Conservation (phyloP, 805 yeast species). For the Kregervanrija delftensis region DNA sequence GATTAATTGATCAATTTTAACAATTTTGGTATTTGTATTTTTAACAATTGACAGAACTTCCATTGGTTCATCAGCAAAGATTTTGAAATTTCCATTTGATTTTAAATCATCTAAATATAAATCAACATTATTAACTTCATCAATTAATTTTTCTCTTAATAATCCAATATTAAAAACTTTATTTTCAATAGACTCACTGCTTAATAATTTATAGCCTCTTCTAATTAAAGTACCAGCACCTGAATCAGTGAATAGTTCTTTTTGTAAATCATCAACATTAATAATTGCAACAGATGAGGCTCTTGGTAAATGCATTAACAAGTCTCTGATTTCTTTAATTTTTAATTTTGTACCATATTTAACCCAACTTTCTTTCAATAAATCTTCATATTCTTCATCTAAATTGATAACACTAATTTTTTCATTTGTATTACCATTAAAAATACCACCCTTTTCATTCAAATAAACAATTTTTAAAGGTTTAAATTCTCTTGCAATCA, state of each 20-base stretch:
- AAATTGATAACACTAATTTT: constrained; percentile 84
- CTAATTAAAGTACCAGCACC: constrained; percentile 99
- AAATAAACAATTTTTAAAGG: constrained; percentile 94
- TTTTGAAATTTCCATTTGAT: constrained; percentile 43
- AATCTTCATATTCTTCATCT: constrained; percentile 90
- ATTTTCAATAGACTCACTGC: constrained; percentile 64
- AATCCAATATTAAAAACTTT: constrained; percentile 43
- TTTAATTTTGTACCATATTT: constrained; percentile 97
- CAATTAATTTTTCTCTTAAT: constrained; percentile 66
- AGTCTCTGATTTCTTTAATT: constrained; percentile 92
- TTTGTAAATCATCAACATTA: constrained; percentile 89
- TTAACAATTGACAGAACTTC: constrained; percentile 88
- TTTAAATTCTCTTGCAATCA: constrained; percentile 91
- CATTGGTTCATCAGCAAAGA: constrained; percentile 92
- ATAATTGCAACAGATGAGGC: constrained; percentile 97
- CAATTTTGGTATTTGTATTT: constrained; percentile 38
- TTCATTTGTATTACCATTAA: constrained; percentile 87
- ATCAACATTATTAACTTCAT: constrained; percentile 75
- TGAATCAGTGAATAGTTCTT: constrained; percentile 94
- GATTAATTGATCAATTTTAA: constrained; percentile 77
- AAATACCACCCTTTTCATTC: constrained; percentile 96
- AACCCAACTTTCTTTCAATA: constrained; percentile 94
- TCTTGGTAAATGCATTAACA: constrained; percentile 89
- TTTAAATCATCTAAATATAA: constrained; percentile 66
- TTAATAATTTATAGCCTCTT: constrained; percentile 86